Base-by-base conservation (phyloP, 331 rosid genomes). In the Arachis monticola region DNA sequence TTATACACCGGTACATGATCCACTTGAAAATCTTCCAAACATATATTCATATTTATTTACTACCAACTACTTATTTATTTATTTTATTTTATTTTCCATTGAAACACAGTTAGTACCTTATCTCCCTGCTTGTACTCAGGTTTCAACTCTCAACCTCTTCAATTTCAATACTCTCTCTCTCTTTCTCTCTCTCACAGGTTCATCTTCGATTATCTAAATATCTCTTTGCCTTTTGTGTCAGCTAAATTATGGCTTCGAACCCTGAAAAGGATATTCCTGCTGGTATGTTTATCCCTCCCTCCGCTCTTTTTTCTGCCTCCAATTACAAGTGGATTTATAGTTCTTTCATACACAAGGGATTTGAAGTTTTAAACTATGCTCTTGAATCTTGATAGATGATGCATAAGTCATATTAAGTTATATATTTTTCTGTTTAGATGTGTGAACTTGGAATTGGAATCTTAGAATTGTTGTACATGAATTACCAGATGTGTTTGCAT, bases 251-350 rank as follows among this genome's bases (percentile, higher is more conserved):
- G 92, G 89, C 92, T 78, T 88, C 92, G 0, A 77, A 83, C 83
- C 74, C 83, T 72, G 75, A 38, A 42, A 88, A 85, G 80, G 88
- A 88, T 83, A 14, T 79, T 40, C 85, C 89, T 12, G 77, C 88
- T 77, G 92, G 89, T 88, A 77, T 53, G 82, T 53, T 77, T 59
- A 10, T 17, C 3, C 0, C 40, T 35, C 40, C 40, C 40, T 35
- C 40, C 40, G 5, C 40, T 31, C 0, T 9, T 2, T 50, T 10
- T n/a, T n/a, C n/a, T 63, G 0, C 13, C 1, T 17, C 5, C 10
- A 45, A 64, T 13, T 47, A 7, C 27, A 0, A 2, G 31, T 51
- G 5, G 30, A 11, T 74, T 8, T 51, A 7, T 64, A 3, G 32
- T 38, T 11, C 38, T 5, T 38, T 12, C 13, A 7, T 5, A 1